Evolutionary conservation across 352 stramenopile species (phyloP), one percentile per base, ranked within the genome.

Genomic region (Globisporangium spiculum): DNA sequence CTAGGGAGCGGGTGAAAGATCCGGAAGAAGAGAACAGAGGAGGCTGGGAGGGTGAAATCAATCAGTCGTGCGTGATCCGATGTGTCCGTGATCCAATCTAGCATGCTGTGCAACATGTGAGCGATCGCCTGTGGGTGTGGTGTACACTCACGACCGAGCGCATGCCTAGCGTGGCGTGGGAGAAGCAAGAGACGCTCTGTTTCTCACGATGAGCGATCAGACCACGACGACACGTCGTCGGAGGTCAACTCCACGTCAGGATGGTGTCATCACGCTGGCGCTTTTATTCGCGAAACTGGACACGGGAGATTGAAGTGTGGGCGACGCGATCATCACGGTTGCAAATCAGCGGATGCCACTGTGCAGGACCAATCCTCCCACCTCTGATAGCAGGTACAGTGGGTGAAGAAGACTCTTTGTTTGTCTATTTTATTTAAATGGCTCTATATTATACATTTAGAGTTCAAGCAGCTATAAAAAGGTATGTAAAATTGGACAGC

Each of bases 191-290:
- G 38, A 48, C 18, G 9, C 36, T 48, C n/a, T 22, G 59, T 32
- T 36, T 34, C 44, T 18, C 60, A 32, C 27, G 60, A 66, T 66
- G 30, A 38, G 44, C 27, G 60, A 56, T 65, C 38, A 46, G 41
- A 63, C 30, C 58, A 22, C 56, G 32, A 22, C 56, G 32, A 46
- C 8, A 8, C 24, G 27, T 22, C 9, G 24, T n/a, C 44, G 18
- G 34, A 59, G 60, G 60, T 50, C 60, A 66, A 66, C 46, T 59
- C 30, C 48, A 66, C 60, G 48, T 66, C 60, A 66, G 41, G 60
- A 59, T 59, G 30, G 46, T 66, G 60, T 66, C 60, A 66, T 52
- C 20, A 30, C 7, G 7, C 44, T 66, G 60, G 60, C 60, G 30
- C 60, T 66, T 66, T 66, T 66, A 55, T 65, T n/a, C 27, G 32